Conservation (phyloP, 805 yeast genomes). For the Candida argentea region DNA sequence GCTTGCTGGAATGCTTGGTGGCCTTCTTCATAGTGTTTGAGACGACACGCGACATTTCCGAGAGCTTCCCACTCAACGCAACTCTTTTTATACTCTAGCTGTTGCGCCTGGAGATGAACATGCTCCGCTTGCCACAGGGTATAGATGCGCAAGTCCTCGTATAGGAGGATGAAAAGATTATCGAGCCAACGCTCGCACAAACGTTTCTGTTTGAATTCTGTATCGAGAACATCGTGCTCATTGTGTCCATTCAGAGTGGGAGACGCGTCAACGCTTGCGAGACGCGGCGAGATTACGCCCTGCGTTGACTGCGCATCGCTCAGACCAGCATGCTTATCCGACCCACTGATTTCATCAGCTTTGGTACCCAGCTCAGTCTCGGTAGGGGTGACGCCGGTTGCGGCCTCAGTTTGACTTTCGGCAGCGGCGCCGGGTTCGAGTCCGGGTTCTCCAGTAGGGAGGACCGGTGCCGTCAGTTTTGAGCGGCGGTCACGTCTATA, state of each 20-base stretch:
- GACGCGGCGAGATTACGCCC: constrained; percentile 28
- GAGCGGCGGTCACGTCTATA: constrained; percentile 28
- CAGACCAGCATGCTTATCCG: not conserved
- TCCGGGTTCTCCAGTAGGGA: no score
- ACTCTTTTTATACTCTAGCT: constrained; percentile 63
- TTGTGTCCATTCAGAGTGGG: constrained; percentile 3
- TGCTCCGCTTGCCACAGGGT: constrained; percentile 92
- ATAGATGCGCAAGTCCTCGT: constrained; percentile 69
- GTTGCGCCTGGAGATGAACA: constrained; percentile 82
- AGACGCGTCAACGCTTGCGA: constrained; percentile 12
- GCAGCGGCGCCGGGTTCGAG: no score
- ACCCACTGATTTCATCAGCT: constrained; percentile 6
- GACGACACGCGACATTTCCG: constrained; percentile 76
- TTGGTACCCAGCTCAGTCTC: no score
- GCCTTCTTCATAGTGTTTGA: constrained; percentile 83
- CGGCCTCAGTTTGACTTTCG: no score
- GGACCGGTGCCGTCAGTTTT: not conserved
- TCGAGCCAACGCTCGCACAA: constrained; percentile 70
- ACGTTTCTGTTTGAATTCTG: constrained; percentile 52
- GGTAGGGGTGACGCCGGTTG: no score
- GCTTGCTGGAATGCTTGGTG: constrained; percentile 74
- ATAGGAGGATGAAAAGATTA: constrained; percentile 55
- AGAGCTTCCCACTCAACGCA: constrained; percentile 89
- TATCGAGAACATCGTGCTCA: constrained; percentile 10
- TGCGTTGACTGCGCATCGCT: constrained; percentile 26